Evolutionary conservation across 805 yeast species (phyloP), one percentile per base, ranked within the genome.

Genomic region (Metschnikowia reukaufii): DNA sequence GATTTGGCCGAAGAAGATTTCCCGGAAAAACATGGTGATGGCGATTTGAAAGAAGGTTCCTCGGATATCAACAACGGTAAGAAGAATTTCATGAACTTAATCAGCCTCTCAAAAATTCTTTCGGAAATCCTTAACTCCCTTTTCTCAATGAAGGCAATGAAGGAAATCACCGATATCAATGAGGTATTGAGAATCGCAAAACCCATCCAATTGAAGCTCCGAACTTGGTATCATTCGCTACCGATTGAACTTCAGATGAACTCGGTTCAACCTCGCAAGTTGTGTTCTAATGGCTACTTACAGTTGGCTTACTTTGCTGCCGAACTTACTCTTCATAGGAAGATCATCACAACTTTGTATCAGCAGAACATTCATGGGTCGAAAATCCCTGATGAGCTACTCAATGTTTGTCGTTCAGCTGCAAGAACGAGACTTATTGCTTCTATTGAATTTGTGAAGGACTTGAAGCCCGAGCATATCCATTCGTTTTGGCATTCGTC

Each of bases 401-500:
- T 68, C 3, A 59, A 55, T 37, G 90, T 90, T 1, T 89, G 97
- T 62, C 76, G 96, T 36, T 73, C 84, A 23, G 96, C 97, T 0
- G 97, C 97, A 1, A 81, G 77, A 48, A 85, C 95, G 1, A 72
- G 98, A 59, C 71, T 91, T 15, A 67, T 79, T 6, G 96, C 96
- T 0, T 88, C 96, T 0, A 79, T 87, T 50, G 94, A 86, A 44
- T 86, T 88, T 63, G 83, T 88, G 8, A 70, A 84, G 41, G 84
- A 82, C 49, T 73, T 91, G 62, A 84, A 83, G 55, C 84, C 86
- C 8, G 96, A 89, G 55, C 96, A 89, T 59, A 75, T 88, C 39
- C 91, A 84, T 61, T 81, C 96, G 9, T 90, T 89, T 63, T 91
- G 97, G 97, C 94, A 88, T 65, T 80, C 90, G 1, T 81, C 90